Evolutionary conservation across 768 basidiomycete species (phyloP).

Genomic region (Epithele typhae): DNA sequence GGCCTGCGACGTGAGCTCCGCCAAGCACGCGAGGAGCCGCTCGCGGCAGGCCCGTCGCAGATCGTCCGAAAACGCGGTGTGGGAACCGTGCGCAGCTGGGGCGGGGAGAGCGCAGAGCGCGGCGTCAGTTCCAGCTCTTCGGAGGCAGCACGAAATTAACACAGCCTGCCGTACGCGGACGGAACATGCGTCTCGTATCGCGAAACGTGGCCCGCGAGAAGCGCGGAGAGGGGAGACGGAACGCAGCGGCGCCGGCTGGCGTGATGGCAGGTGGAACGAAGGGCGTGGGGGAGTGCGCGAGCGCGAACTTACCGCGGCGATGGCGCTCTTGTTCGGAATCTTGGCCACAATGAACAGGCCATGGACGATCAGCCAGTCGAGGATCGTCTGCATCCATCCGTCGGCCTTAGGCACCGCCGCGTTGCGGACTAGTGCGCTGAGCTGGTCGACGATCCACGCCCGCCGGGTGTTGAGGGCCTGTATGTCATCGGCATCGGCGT

Average conservation of each 20-base stretch:
- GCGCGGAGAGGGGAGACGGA: too few relatives aligned
- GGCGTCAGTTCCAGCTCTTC: conserved; percentile 9
- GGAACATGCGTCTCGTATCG: too few relatives aligned
- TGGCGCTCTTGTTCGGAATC: conserved; percentile 60
- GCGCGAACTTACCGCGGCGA: conserved; percentile 46
- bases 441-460: conserved; percentile 84
- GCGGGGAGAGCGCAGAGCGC: not conserved
- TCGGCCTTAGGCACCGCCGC: conserved; percentile 77
- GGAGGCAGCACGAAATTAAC: too few relatives aligned
- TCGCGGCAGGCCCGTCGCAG: conserved; percentile 63
- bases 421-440: conserved; percentile 73
- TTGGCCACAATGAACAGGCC: conserved; percentile 79
- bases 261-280: too few relatives aligned
- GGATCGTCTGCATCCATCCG: conserved; percentile 64
- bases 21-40: conserved; percentile 68
- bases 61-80: conserved; percentile 66
- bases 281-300: too few relatives aligned
- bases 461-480: conserved; percentile 53
- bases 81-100: conserved; percentile 57
- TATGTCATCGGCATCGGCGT: conserved; percentile 32
- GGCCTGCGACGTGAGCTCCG: conserved; percentile 63
- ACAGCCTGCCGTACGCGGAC: too few relatives aligned
- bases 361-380: conserved; percentile 80
- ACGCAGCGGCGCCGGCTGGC: too few relatives aligned
- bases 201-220: too few relatives aligned